phyloP scores from a whole-genome alignment of 331 rosid species.

The Acacia pycnantha region DNA sequence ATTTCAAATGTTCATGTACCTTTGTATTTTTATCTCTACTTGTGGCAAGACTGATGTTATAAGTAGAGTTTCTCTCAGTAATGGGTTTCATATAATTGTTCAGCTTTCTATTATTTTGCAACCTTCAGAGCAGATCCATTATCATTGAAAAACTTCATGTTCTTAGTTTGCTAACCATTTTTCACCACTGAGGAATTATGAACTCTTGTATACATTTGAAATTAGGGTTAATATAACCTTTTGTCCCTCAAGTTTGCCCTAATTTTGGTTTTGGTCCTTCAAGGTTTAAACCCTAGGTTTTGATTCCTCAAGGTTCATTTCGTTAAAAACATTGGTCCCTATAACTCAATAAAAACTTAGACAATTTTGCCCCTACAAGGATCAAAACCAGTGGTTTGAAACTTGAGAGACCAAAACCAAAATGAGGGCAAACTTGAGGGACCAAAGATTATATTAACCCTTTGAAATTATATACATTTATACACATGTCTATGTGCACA shows the following conservation, averaged over 20 bases:
- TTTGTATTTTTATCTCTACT: neutral
- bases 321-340: too few relatives aligned
- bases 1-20: neutral
- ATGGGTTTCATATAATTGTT: neutral
- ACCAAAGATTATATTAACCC: too few relatives aligned
- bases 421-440: too few relatives aligned
- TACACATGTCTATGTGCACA: neutral
- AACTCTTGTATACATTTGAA: neutral
- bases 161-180: neutral
- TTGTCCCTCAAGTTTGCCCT: too few relatives aligned
- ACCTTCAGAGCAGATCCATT: neutral
- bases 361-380: too few relatives aligned
- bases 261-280: too few relatives aligned
- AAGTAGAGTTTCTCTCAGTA: neutral
- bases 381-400: too few relatives aligned
- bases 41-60: neutral
- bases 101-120: neutral
- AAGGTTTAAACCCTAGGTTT: too few relatives aligned
- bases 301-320: too few relatives aligned
- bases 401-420: too few relatives aligned
- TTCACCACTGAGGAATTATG: neutral
- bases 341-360: too few relatives aligned
- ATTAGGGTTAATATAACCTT: too few relatives aligned
- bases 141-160: neutral
- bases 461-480: neutral